phyloP scores from a whole-genome alignment of 441 rosid genomes.

The Jatropha podagrica region DNA sequence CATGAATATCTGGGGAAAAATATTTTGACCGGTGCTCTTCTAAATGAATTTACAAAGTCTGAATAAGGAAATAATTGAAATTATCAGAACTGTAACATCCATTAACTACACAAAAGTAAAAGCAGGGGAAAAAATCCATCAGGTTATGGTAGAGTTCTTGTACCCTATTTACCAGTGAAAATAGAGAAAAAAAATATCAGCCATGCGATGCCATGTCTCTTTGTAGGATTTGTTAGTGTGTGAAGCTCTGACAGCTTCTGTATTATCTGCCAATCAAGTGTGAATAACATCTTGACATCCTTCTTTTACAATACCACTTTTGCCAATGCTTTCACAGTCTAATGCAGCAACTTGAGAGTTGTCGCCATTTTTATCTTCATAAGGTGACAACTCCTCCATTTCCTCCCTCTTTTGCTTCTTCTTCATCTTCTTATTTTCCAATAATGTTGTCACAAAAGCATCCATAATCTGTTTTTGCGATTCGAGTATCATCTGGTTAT shows the following conservation, averaged over 20 bases:
- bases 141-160: neutral
- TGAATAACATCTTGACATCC: slow-evolving; percentile 4
- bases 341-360: slow-evolving; percentile 16
- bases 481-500: slow-evolving; percentile 69
- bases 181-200: neutral
- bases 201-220: neutral
- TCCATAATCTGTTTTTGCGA: slow-evolving; percentile 63
- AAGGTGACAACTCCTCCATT: slow-evolving; percentile 26
- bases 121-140: neutral
- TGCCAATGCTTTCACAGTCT: slow-evolving; percentile 19
- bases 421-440: slow-evolving; percentile 40
- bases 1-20: no score
- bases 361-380: slow-evolving; percentile 18
- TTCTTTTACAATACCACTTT: slow-evolving; percentile 10
- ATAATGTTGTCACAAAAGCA: slow-evolving; percentile 40
- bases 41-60: neutral
- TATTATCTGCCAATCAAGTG: neutral
- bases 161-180: neutral
- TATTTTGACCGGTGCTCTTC: no score
- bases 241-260: neutral
- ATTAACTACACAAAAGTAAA: neutral
- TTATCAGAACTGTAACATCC: neutral
- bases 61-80: neutral
- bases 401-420: slow-evolving; percentile 29
- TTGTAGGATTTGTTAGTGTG: slow-evolving; percentile 1